Evolutionary conservation across 1,284 basidiomycete species (phyloP).

Genomic region (Termitomyces sp.): DNA sequence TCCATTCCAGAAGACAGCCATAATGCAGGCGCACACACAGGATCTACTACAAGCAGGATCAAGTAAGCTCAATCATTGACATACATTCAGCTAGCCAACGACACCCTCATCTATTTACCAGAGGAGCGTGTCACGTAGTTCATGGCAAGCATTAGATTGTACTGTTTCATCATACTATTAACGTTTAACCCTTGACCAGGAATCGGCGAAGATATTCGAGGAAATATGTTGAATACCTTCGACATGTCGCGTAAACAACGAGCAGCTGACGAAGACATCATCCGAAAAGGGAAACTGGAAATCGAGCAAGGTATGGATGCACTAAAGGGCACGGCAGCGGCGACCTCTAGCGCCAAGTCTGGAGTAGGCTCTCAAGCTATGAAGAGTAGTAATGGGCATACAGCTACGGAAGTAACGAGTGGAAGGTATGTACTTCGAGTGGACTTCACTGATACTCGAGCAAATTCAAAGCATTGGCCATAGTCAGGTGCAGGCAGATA

Average conservation of each 20-base stretch:
- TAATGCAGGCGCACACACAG: background rate
- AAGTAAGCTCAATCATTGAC: background rate
- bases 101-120: background rate
- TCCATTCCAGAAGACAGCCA: background rate
- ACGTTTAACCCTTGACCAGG: constrained; percentile 20
- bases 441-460: too few species aligned
- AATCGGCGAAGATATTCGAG: constrained; percentile 30
- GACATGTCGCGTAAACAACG: constrained; percentile 24
- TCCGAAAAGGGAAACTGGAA: constrained; percentile 26
- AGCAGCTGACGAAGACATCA: constrained; percentile 28
- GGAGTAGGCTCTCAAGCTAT: background rate
- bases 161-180: background rate
- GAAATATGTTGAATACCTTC: constrained; percentile 28
- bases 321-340: background rate
- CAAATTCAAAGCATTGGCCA: too few species aligned
- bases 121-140: background rate
- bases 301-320: constrained; percentile 26
- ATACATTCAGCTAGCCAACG: background rate
- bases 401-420: too few species aligned
- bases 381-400: too few species aligned
- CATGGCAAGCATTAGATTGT: background rate
- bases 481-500: background rate
- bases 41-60: background rate
- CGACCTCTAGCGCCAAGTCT: background rate
- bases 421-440: too few species aligned